Evolutionary conservation across 768 basidiomycete species (phyloP), one percentile per base, ranked within the genome.

Genomic region (Naganishia randhawae): DNA sequence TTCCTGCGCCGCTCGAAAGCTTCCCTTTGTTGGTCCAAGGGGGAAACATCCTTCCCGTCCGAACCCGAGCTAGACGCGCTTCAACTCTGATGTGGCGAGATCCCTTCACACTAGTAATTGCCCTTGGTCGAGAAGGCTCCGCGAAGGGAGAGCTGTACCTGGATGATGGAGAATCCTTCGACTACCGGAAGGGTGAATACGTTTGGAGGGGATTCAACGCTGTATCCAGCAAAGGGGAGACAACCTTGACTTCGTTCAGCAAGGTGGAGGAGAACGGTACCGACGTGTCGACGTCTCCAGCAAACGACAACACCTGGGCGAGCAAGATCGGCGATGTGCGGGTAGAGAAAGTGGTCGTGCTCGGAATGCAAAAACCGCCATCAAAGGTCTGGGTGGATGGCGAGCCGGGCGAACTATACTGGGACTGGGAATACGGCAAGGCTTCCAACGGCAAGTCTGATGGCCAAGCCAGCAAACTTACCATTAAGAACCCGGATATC

Each of bases 61-160:
- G 92, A 57, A 88, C 92, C 77, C 88, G 94, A 29, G 89, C 91
- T 1, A 84, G 96, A 42, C 85, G 93, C 1, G 84, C 95, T 0
- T 91, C 95, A 0, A 83, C 87, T 0, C 83, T 94, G 48, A 95
- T 96, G 90, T 90, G 88, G 82, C 81, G 83, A 63, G 96, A 99
- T 76, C 96, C 95, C 0, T 91, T 94, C 83, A 97, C 93, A 0
- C 85, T 98, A 42, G 87, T 89, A 65, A 84, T 95, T 27, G 91
- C 92, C 0, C 82, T 95, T 22, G 74, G 75, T 53, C 73, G 76
- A 31, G 54, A 74, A 14, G 85, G 85, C 80, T 85, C 71, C 33
- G 94, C 94, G 0, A 77, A 75, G 1, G 96, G 96, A 41, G 90
- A 94, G 75, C 83, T 99, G 41, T 99, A 98, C 80, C 85, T 95